phyloP scores from a whole-genome alignment of 139 green algal species.

The Astrephomene gubernaculifera region DNA sequence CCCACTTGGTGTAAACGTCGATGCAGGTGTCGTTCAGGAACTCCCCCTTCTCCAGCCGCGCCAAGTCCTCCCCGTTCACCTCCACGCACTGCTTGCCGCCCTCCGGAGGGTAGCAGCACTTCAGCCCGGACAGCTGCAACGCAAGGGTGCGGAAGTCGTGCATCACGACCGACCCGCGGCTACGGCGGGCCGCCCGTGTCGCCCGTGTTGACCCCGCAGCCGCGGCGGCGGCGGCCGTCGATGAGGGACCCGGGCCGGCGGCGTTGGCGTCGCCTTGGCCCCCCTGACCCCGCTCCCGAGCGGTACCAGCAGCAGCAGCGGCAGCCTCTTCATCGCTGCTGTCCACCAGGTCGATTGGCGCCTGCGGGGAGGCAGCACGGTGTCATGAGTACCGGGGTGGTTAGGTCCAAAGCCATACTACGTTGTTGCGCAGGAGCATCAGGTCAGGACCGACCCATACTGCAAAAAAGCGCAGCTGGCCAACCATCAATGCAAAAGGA shows the following conservation, averaged over 20 bases:
- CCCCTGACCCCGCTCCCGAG: background rate
- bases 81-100: slow-evolving; percentile 67
- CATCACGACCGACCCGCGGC: background rate
- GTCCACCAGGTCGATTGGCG: slow-evolving; percentile 21
- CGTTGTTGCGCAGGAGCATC: no score
- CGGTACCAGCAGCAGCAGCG: background rate
- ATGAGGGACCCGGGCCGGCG: slow-evolving; percentile 2
- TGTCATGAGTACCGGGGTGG: no score
- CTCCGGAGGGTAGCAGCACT: slow-evolving; percentile 55
- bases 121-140: slow-evolving; percentile 4
- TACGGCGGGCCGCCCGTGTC: background rate
- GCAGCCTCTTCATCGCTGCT: slow-evolving; percentile 24
- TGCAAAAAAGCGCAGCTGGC: no score
- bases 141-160: background rate
- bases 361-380: background rate
- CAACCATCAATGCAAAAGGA: no score
- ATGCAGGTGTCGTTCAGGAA: slow-evolving; percentile 97
- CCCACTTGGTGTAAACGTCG: slow-evolving; percentile 89
- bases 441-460: no score
- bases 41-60: slow-evolving; percentile 74
- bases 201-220: background rate
- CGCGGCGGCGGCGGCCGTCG: background rate
- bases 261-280: background rate
- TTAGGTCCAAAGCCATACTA: no score
- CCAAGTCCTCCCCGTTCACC: slow-evolving; percentile 76